Evolutionary conservation across 257 asterid genomes (phyloP).

Genomic region (Gardenia jasminoides): DNA sequence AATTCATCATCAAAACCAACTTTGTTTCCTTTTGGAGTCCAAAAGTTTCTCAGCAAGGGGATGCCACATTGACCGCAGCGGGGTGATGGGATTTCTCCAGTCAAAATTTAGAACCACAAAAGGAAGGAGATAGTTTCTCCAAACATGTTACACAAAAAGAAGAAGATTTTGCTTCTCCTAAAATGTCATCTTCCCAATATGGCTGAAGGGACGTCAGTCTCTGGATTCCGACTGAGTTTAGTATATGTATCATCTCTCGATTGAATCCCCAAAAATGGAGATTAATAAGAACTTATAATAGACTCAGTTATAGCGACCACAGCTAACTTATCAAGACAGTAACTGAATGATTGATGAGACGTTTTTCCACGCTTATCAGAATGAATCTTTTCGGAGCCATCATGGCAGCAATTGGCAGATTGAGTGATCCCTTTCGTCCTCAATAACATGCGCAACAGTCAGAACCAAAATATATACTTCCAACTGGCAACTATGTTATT

Average conservation of each 20-base stretch:
- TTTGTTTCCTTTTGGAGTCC: background rate
- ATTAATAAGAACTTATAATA: background rate
- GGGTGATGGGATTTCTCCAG: background rate
- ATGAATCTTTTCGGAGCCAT: conserved; percentile 11
- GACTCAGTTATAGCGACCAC: background rate
- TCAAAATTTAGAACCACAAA: conserved; percentile 1
- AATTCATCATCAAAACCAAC: background rate
- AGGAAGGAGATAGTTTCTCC: background rate
- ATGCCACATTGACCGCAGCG: background rate
- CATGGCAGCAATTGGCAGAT: conserved; percentile 15
- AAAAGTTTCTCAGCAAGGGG: background rate
- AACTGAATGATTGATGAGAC: conserved; percentile 13
- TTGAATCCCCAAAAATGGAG: background rate
- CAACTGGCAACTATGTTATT: background rate
- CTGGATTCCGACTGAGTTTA: background rate
- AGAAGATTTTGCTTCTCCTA: background rate
- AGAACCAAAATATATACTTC: background rate
- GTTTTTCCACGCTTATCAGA: conserved; percentile 48
- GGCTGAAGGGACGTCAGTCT: background rate
- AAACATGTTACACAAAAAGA: too few relatives aligned
- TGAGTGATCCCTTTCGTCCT: conserved; percentile 9
- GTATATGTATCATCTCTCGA: conserved; percentile 6
- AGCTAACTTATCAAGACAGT: background rate
- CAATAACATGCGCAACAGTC: background rate
- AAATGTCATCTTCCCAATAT: background rate